These are phyloP conservation scores for Pseudonitzschia delicatissima DNA, from an alignment of 108 stramenopile genomes.

Conservation along the genomic window DNA sequence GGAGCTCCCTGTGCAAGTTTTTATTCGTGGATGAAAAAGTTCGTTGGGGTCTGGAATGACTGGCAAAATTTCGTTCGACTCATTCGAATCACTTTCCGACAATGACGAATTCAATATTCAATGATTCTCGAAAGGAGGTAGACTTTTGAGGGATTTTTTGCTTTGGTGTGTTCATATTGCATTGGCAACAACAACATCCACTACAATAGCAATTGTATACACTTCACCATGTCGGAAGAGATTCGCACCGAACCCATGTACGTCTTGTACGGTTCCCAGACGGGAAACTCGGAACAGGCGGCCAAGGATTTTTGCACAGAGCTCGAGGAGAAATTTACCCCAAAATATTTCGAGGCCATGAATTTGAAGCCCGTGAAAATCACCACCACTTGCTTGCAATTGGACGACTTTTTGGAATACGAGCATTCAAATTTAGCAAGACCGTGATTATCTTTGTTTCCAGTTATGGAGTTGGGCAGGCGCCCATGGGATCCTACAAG, in stretches of 20 bases:
- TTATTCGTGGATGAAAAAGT: no score
- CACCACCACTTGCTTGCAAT: conserved; percentile 48
- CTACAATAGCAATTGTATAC: no score
- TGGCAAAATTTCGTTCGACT: no score
- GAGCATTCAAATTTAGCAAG: conserved; percentile 55
- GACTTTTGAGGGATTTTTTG: no score
- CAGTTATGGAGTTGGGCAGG: conserved; percentile 84
- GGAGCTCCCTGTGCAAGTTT: neutral
- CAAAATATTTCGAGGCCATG: conserved; percentile 15
- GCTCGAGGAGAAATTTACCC: conserved; percentile 23
- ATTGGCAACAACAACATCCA: no score
- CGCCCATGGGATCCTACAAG: conserved; percentile 69
- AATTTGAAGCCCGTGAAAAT: conserved; percentile 18
- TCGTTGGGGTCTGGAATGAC: no score
- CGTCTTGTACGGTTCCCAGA: conserved; percentile 82
- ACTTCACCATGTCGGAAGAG: no score
- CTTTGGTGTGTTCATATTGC: no score
- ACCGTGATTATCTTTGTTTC: conserved; percentile 60
- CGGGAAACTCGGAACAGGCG: conserved; percentile 79
- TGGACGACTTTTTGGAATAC: conserved; percentile 86
- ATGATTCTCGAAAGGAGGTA: no score
- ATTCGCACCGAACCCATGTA: conserved; percentile 31
- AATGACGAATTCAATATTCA: no score
- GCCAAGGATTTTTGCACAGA: conserved; percentile 54
- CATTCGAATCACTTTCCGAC: no score